These are phyloP conservation scores for Heliamphora pulchella DNA, from an alignment of 179 eudicot species.

Conservation along the genomic window DNA sequence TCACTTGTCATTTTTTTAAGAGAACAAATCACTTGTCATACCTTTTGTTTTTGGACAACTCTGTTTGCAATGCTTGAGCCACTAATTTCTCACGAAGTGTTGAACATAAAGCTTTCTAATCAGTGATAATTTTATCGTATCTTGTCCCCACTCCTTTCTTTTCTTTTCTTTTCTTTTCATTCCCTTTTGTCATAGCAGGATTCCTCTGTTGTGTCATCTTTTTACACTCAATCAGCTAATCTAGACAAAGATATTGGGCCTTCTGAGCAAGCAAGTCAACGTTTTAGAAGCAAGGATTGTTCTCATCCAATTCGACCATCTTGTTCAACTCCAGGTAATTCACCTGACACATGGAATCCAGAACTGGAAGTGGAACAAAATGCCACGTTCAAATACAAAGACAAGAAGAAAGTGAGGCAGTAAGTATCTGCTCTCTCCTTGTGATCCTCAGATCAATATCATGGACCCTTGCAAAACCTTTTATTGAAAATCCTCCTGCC, in stretches of 20 bases:
- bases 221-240: slow-evolving; percentile 3
- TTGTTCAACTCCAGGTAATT: slow-evolving; percentile 18
- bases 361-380: slow-evolving; percentile 16
- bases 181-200: slow-evolving; percentile 26
- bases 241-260: slow-evolving; percentile 10
- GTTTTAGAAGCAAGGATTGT: slow-evolving; percentile 21
- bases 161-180: not conserved
- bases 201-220: slow-evolving; percentile 19
- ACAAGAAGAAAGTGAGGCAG: slow-evolving; percentile 38
- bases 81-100: not conserved
- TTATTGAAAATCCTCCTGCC: not conserved
- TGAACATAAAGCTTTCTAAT: not conserved
- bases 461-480: not conserved
- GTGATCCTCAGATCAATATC: not conserved
- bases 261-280: slow-evolving; percentile 7
- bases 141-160: not conserved
- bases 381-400: slow-evolving; percentile 27
- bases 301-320: slow-evolving; percentile 24
- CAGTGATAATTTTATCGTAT: not conserved
- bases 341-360: slow-evolving; percentile 10
- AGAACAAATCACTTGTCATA: too few species aligned
- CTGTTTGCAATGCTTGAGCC: not conserved
- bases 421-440: slow-evolving; percentile 24
- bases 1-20: not conserved
- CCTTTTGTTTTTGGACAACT: not conserved